Percentiles rank a stretch among this genome's conserved stretches.
Conservation (phyloP, 352 stramenopile species). For the Pythium brachiatum region DNA sequence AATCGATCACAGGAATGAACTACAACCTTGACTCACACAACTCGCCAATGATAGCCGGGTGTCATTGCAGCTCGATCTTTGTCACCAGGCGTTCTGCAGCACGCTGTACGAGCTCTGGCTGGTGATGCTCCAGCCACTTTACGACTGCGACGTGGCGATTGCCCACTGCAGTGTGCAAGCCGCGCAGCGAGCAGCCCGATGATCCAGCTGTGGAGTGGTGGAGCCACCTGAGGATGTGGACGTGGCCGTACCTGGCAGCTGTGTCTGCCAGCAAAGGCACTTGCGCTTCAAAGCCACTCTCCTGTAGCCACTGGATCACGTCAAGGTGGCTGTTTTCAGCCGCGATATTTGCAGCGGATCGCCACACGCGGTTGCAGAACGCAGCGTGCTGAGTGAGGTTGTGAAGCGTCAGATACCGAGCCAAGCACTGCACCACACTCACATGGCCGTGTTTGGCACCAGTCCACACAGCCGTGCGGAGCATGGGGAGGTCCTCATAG, state of each 20-base stretch:
- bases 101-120: not conserved
- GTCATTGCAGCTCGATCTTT: too few relatives aligned
- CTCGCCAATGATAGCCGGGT: too few relatives aligned
- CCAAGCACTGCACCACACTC: slow-evolving; percentile 5
- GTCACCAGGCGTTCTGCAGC: too few relatives aligned
- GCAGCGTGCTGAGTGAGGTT: not conserved
- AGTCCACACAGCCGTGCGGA: slow-evolving; percentile 15
- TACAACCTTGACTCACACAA: too few relatives aligned
- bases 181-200: not conserved
- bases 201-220: not conserved
- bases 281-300: not conserved
- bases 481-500: slow-evolving; percentile 9
- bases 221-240: slow-evolving; percentile 12
- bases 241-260: not conserved
- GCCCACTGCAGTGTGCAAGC: slow-evolving; percentile 1
- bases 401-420: not conserved
- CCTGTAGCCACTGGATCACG: slow-evolving; percentile 6
- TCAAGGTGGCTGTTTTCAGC: slow-evolving; percentile 9
- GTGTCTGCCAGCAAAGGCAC: not conserved
- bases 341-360: not conserved
- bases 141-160: slow-evolving; percentile 3
- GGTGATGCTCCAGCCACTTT: not conserved
- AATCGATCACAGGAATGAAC: too few relatives aligned
- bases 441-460: slow-evolving; percentile 11
- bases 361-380: slow-evolving; percentile 8